These are phyloP conservation scores for Hansenula lynferdii DNA, from an alignment of 1,139 yeast genomes.

Conservation along the genomic window DNA sequence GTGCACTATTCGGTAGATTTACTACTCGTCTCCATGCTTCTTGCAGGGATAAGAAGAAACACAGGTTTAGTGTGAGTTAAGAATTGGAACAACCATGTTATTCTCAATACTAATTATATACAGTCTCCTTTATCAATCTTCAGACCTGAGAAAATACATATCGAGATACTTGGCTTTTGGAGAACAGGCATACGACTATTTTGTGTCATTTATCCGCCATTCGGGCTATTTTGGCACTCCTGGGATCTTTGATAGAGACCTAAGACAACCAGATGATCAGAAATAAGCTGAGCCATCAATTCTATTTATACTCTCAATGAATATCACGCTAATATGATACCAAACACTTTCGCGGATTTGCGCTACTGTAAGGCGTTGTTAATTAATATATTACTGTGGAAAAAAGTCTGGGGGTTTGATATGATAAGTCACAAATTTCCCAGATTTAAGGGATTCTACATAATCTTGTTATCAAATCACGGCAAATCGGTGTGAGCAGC, in stretches of 20 bases:
- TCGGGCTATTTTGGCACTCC: constrained; percentile 3
- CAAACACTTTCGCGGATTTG: too few relatives aligned
- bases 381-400: too few relatives aligned
- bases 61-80: constrained; percentile 43
- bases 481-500: not conserved
- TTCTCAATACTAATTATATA: not conserved
- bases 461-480: not conserved
- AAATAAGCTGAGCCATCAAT: not conserved
- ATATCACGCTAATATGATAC: too few relatives aligned
- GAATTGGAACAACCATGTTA: constrained; percentile 1
- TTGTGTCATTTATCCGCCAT: constrained; percentile 18
- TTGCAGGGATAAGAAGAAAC: constrained; percentile 62
- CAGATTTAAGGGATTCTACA: too few relatives aligned
- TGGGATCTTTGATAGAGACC: constrained; percentile 1
- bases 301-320: not conserved
- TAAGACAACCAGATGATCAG: not conserved
- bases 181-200: constrained; percentile 43
- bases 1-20: constrained; percentile 56
- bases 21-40: constrained; percentile 52
- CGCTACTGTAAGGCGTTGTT: too few relatives aligned
- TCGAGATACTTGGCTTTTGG: constrained; percentile 50
- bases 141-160: constrained; percentile 50
- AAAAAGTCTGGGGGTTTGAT: too few relatives aligned
- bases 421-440: too few relatives aligned
- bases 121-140: constrained; percentile 19